Percentiles rank a stretch among this genome's conserved stretches.
Conservation (phyloP, 1,139 yeast species). For the Trichomonascaceae sp. region DNA sequence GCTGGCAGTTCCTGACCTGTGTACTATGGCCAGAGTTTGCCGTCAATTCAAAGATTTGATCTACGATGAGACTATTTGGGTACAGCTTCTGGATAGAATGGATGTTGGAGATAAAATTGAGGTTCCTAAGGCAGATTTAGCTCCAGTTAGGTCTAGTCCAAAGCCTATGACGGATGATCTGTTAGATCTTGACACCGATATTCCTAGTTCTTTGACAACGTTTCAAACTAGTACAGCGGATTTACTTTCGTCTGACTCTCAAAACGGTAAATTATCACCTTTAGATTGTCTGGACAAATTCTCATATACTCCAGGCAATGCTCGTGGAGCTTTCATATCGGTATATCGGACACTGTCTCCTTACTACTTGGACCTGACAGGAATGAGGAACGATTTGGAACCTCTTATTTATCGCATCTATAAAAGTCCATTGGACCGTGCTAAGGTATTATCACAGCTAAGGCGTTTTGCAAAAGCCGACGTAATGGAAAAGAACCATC, state of each 20-base stretch:
- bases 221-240: neutral
- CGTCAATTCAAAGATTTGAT: slow-evolving; percentile 31
- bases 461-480: slow-evolving; percentile 37
- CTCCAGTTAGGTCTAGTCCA: neutral
- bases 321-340: slow-evolving; percentile 18
- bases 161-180: neutral
- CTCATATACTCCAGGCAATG: slow-evolving; percentile 17
- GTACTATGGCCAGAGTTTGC: slow-evolving; percentile 29
- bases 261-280: neutral
- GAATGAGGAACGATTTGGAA: slow-evolving; percentile 17
- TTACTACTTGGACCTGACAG: slow-evolving; percentile 26
- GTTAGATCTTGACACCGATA: neutral
- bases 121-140: neutral
- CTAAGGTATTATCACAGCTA: slow-evolving; percentile 26
- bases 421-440: slow-evolving; percentile 28
- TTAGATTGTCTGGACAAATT: slow-evolving; percentile 13
- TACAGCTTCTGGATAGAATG: slow-evolving; percentile 41
- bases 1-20: slow-evolving; percentile 23
- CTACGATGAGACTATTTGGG: slow-evolving; percentile 42
- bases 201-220: neutral
- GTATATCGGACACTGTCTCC: slow-evolving; percentile 23
- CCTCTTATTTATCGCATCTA: slow-evolving; percentile 23
- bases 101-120: slow-evolving; percentile 22
- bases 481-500: slow-evolving; percentile 33
- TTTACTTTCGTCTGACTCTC: neutral